Evolutionary conservation across 139 green algal genomes (phyloP).

Genomic region (Auxenochlorella pyrenoidosa): DNA sequence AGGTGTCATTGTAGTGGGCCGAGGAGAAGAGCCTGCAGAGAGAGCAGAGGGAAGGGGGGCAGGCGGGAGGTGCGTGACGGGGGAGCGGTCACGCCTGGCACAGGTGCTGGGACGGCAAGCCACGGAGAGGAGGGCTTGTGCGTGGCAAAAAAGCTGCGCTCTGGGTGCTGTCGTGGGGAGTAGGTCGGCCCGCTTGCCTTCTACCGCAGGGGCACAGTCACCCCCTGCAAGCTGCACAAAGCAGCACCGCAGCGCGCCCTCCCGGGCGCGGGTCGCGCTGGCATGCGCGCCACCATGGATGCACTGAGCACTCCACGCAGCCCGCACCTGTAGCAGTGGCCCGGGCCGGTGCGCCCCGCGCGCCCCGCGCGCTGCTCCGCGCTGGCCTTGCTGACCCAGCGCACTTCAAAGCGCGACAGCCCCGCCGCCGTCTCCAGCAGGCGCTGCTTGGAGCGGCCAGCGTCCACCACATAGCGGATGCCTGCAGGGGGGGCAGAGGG

Average conservation of each 20-base stretch:
- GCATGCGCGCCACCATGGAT: no score
- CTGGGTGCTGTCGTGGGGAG: no score
- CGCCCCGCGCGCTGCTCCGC: constrained; percentile 91
- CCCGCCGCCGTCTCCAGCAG: constrained; percentile 66
- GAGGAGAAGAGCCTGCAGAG: constrained; percentile 47
- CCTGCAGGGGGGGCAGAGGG: constrained; percentile 50
- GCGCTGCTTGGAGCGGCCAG: constrained; percentile 87
- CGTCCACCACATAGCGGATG: constrained; percentile 91
- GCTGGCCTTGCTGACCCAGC: constrained; percentile 89
- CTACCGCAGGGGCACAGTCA: no score
- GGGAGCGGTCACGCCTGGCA: no score
- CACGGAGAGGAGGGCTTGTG: no score
- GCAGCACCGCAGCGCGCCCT: no score
- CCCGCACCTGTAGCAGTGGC: constrained; percentile 84
- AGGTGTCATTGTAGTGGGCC: constrained; percentile 91
- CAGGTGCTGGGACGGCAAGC: no score
- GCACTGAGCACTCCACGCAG: not conserved
- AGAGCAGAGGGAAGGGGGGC: not conserved
- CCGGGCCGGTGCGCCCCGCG: constrained; percentile 92
- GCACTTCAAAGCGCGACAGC: constrained; percentile 80
- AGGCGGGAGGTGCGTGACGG: not conserved
- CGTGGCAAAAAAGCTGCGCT: no score
- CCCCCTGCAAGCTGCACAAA: no score
- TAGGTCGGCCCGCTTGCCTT: no score
- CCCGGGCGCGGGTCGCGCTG: no score